Percentiles rank a stretch among this genome's conserved stretches.
Evolutionary conservation across 257 asterid species (phyloP).

Genomic region (Henckelia pumila): DNA sequence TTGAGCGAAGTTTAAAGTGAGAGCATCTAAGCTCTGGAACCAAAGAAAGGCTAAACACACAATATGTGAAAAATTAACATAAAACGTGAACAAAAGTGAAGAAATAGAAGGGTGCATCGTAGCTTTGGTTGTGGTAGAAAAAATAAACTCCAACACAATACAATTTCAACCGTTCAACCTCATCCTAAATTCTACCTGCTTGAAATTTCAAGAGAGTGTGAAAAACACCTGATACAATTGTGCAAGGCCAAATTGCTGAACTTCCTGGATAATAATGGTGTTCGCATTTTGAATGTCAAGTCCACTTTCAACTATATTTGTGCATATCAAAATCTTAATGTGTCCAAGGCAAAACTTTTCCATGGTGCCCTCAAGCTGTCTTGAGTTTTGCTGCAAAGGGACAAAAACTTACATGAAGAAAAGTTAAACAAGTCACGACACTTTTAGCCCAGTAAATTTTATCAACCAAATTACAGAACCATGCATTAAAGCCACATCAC

Average conservation of each 20-base stretch:
- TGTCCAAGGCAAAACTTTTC: conserved; percentile 77
- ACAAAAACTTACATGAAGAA: conserved; percentile 21
- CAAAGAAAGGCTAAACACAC: conserved; percentile 7
- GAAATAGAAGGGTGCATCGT: background rate
- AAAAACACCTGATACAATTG: conserved; percentile 87
- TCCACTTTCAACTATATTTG: conserved; percentile 98
- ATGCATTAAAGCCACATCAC: conserved; percentile 14
- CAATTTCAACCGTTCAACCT: conserved; percentile 7
- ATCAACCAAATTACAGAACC: conserved; percentile 17
- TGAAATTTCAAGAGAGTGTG: conserved; percentile 9
- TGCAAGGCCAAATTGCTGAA: conserved; percentile 97
- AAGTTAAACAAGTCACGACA: conserved; percentile 20
- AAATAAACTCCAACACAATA: conserved; percentile 4
- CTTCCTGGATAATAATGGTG: conserved; percentile 90
- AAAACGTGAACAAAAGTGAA: conserved; percentile 5
- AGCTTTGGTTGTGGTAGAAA: conserved; percentile 4
- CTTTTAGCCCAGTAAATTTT: conserved; percentile 11
- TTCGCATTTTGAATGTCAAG: conserved; percentile 97
- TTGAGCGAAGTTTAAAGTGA: background rate
- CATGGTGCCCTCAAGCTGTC: conserved; percentile 96
- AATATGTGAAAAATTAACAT: background rate
- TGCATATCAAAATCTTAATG: conserved; percentile 83
- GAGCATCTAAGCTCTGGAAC: background rate
- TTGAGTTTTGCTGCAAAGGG: conserved; percentile 80
- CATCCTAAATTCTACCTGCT: conserved; percentile 14